phyloP scores from a whole-genome alignment of 257 asterid genomes.

The Solanum dulcamara region DNA sequence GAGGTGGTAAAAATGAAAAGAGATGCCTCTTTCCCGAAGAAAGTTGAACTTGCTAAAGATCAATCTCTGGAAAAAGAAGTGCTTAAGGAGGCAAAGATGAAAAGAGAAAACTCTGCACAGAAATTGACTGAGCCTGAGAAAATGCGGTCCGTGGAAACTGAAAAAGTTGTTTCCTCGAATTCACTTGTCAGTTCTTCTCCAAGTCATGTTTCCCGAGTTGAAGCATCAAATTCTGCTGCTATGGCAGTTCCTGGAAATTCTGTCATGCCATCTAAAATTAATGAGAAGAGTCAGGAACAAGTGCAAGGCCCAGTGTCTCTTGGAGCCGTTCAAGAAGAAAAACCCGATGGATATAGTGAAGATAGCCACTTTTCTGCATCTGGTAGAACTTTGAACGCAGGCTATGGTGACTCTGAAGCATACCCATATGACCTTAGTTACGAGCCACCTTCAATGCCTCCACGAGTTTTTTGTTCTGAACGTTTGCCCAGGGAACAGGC shows the following conservation, averaged over 20 bases:
- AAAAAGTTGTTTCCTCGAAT: constrained; percentile 24
- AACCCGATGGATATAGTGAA: constrained; percentile 20
- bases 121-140: constrained; percentile 31
- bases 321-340: constrained; percentile 27
- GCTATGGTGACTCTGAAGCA: constrained; percentile 28
- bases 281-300: constrained; percentile 33
- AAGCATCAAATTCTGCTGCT: constrained; percentile 21
- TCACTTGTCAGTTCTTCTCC: constrained; percentile 13
- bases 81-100: constrained; percentile 34
- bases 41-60: constrained; percentile 27
- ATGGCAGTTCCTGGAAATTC: constrained; percentile 18
- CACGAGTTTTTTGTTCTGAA: constrained; percentile 57
- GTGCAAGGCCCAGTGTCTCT: constrained; percentile 17
- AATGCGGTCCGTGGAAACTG: constrained; percentile 29
- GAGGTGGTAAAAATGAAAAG: constrained; percentile 23
- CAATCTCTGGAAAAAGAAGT: constrained; percentile 32
- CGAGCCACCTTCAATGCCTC: constrained; percentile 50
- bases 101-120: constrained; percentile 35
- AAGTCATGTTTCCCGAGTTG: constrained; percentile 22
- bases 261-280: constrained; percentile 16
- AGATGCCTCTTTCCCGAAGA: constrained; percentile 27
- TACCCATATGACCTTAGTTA: constrained; percentile 25
- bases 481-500: constrained; percentile 60
- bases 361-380: constrained; percentile 22
- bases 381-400: constrained; percentile 20